These are phyloP conservation scores for Hypoxylon fragiforme DNA, from an alignment of 495 filamentous ascomycete species.

Conservation along the genomic window DNA sequence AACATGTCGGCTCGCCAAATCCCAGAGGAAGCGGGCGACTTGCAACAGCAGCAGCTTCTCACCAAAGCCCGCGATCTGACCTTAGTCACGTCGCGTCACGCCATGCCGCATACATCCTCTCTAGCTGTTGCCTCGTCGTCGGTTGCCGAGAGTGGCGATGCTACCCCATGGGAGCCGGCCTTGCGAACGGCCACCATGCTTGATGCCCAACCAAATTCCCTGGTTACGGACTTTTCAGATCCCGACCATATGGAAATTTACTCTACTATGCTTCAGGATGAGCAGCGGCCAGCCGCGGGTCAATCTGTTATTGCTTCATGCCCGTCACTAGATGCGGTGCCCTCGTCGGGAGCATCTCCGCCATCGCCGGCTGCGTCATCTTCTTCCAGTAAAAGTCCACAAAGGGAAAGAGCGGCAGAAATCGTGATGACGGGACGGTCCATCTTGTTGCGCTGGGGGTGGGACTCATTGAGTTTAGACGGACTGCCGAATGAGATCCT, in stretches of 20 bases:
- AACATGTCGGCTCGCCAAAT: conserved; percentile 20
- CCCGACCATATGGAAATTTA: conserved; percentile 21
- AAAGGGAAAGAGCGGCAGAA: conserved; percentile 17
- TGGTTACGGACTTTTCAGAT: conserved; percentile 24
- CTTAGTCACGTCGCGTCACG: conserved; percentile 27
- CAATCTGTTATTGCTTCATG: conserved; percentile 17
- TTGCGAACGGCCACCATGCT: conserved; percentile 34
- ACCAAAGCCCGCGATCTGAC: conserved; percentile 32
- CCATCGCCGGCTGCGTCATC: conserved; percentile 19
- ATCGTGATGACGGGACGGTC: conserved; percentile 15
- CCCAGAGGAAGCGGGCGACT: conserved; percentile 6
- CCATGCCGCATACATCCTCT: conserved; percentile 23
- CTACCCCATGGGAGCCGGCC: conserved; percentile 34
- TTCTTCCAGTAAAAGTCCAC: background rate
- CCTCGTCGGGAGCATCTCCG: conserved; percentile 9
- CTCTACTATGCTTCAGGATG: conserved; percentile 9
- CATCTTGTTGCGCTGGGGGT: conserved; percentile 30
- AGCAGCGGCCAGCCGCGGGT: conserved; percentile 23
- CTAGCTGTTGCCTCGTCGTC: conserved; percentile 26
- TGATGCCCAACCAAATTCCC: conserved; percentile 40
- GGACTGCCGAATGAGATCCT: conserved; percentile 60
- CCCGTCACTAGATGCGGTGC: conserved; percentile 14
- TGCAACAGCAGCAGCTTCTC: conserved; percentile 17
- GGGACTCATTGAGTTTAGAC: conserved; percentile 35
- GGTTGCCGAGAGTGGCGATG: conserved; percentile 34